phyloP scores from a whole-genome alignment of 257 asterid genomes.

The Solanum piurae region DNA sequence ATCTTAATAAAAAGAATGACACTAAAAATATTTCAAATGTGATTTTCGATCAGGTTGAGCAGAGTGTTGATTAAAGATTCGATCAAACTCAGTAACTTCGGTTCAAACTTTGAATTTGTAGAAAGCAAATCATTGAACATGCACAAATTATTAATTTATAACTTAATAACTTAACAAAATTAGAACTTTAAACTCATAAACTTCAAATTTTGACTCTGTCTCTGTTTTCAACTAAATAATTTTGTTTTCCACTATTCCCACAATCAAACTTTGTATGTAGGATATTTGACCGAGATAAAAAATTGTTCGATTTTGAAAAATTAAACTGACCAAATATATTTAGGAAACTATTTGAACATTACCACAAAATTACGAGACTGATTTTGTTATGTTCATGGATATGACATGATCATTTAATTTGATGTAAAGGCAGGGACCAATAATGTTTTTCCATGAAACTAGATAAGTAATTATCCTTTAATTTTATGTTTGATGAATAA shows the following conservation, averaged over 20 bases:
- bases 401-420: not conserved
- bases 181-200: not conserved
- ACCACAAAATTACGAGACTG: not conserved
- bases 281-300: not conserved
- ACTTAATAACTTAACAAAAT: not conserved
- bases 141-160: not conserved
- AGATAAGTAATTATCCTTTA: not conserved
- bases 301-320: not conserved
- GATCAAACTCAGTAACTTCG: not conserved
- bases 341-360: not conserved
- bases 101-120: rapidly evolving
- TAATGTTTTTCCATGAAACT: too few species aligned
- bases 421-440: too few species aligned
- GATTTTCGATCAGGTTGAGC: too few species aligned
- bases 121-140: not conserved
- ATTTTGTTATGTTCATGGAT: not conserved
- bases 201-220: not conserved
- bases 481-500: not conserved
- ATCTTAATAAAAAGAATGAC: too few species aligned
- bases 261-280: not conserved
- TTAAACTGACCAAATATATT: not conserved
- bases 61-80: not conserved
- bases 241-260: not conserved
- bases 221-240: too few species aligned
- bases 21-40: not conserved